A percentile compares a stretch with the other conserved stretches of the same genome.
phyloP scores from a whole-genome alignment of 176 grass and related monocot species.

The maize (Zea mays) region DNA sequence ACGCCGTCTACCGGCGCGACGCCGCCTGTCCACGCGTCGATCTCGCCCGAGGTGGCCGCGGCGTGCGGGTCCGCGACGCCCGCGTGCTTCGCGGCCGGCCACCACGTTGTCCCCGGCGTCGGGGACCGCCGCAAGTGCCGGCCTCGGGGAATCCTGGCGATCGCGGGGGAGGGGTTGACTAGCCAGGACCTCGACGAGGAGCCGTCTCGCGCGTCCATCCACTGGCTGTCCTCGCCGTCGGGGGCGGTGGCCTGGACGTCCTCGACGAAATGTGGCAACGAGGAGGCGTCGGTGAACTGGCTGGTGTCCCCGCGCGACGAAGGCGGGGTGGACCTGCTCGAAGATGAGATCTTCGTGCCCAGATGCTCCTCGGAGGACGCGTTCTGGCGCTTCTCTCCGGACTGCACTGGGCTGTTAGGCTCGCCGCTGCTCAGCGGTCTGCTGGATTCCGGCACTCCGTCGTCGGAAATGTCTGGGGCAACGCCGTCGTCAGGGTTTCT shows the following conservation, averaged over 20 bases:
- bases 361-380: constrained; percentile 48
- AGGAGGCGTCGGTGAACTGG: constrained; percentile 56
- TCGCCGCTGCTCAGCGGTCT: constrained; percentile 45
- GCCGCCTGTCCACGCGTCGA: constrained; percentile 77
- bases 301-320: constrained; percentile 43
- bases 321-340: constrained; percentile 12
- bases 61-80: constrained; percentile 57
- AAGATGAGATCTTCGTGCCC: constrained; percentile 50
- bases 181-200: constrained; percentile 32
- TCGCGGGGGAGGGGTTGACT: constrained; percentile 34
- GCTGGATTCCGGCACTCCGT: constrained; percentile 34
- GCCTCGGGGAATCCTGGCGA: constrained; percentile 72
- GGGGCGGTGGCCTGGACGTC: constrained; percentile 27
- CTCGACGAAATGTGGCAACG: constrained; percentile 43
- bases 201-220: constrained; percentile 64
- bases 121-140: constrained; percentile 75
- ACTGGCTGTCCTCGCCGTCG: constrained; percentile 79
- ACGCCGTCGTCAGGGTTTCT: constrained; percentile 53
- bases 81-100: constrained; percentile 70
- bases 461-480: constrained; percentile 41
- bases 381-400: constrained; percentile 49
- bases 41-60: constrained; percentile 75
- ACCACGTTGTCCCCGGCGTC: constrained; percentile 68
- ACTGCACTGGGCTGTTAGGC: constrained; percentile 39
- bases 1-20: constrained; percentile 49